phyloP scores from a whole-genome alignment of 768 basidiomycete species.

The Hypholoma fasciculare region DNA sequence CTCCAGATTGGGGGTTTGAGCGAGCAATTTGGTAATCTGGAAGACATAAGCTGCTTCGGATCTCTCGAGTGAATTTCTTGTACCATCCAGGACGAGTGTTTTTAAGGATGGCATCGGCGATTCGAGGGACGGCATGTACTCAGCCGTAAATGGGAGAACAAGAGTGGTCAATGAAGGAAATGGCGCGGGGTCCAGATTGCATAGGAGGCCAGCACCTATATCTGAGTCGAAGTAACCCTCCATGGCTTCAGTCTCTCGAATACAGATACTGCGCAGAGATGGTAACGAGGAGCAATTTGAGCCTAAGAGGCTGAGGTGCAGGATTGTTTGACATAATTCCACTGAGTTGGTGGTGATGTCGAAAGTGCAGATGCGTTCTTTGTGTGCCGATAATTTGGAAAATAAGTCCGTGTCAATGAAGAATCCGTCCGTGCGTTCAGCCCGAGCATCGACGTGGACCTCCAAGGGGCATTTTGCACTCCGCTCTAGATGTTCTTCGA shows the following conservation, averaged over 20 bases:
- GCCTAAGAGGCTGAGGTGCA: neutral
- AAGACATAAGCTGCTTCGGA: neutral
- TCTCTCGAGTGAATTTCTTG: too few species aligned
- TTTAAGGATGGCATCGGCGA: neutral
- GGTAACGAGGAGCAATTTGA: neutral
- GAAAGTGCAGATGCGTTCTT: neutral
- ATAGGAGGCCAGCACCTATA: neutral
- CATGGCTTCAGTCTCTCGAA: neutral
- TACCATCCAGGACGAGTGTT: slow-evolving; percentile 1
- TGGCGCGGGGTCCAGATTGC: neutral
- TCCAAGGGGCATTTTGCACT: too few species aligned
- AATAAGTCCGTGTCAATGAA: too few species aligned
- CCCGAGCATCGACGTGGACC: too few species aligned
- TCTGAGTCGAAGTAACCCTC: neutral
- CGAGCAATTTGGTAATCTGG: neutral
- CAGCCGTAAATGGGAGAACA: neutral
- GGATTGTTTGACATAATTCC: neutral
- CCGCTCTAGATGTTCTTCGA: neutral
- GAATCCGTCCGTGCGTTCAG: too few species aligned
- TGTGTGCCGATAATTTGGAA: neutral
- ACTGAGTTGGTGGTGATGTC: neutral
- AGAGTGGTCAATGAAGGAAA: neutral
- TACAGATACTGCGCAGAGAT: neutral
- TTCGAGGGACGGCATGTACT: neutral
- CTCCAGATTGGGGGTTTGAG: neutral